Base-by-base conservation (phyloP, 139 green algal species). In the Chlorella sp. region DNA sequence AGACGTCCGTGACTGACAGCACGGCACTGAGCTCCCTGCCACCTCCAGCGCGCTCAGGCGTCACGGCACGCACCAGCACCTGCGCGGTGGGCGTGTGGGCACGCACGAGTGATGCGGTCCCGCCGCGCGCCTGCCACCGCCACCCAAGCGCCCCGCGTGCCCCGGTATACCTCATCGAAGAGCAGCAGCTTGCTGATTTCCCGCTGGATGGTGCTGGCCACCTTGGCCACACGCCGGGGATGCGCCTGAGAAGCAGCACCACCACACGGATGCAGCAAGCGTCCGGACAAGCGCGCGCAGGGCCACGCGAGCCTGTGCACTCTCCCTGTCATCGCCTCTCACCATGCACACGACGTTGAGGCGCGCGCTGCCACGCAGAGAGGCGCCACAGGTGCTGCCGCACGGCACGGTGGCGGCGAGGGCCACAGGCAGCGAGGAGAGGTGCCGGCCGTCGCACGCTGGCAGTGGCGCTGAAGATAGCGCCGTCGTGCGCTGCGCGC, bases 131-230 rank as follows among this genome's bases (percentile, higher is more conserved):
- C 3, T 69, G 63, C 10, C 3, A 2, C 2, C 10, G 36, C 26
- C 35, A 26, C 67, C 5, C 36, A 59, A 59, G 10, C 10, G 26
- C 24, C 27, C 36, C 14, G 59, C 59, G 33, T 33, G 4, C 5
- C 34, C 65, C 34, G 20, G 2, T 6, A 24, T 17, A 97, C 82
- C 70, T 84, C 85, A 64, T 95, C 90, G 26, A 63, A 77, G 1
- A 90, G 73, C 24, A 95, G 77, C 85, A 95, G 85, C 5, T 88
- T 65, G 5, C 85, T 82, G 17, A 98, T 79, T 72, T 98, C 92
- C 0, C 93, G 77, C 73, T 95, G 89, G 42, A 98, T 91, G 77
- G 96, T 87, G 73, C 90, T 91, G 29, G 91, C 71, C 2, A 98
- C 93, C 50, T 85, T 87, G 10, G 90, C 88, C 22, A 97, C 85